Conservation (phyloP, 192 early-diverging fungal species). For the Gamsiella multidivaricata region DNA sequence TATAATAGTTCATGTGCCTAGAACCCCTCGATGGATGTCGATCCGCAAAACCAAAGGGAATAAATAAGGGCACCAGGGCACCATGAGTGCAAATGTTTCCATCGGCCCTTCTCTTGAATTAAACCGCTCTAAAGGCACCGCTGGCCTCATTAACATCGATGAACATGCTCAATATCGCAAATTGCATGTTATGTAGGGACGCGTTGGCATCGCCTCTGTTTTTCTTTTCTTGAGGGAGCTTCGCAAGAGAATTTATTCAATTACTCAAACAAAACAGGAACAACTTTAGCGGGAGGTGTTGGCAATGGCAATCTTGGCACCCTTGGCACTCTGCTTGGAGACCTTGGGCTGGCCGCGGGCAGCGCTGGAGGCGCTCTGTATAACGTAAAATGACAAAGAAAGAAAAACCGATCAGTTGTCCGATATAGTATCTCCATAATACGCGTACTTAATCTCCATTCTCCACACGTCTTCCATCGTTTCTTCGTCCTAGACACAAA, state of each 20-base stretch:
- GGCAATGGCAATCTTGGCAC: slow-evolving; percentile 80
- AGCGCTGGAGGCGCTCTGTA: slow-evolving; percentile 56
- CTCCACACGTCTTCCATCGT: not conserved
- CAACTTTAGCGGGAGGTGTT: slow-evolving; percentile 84
- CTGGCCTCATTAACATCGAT: no score
- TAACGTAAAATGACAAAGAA: slow-evolving; percentile 14
- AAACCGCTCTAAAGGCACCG: no score
- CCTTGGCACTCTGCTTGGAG: slow-evolving; percentile 86
- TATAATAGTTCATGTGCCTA: no score
- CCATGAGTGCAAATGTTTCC: no score
- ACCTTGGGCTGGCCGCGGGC: slow-evolving; percentile 70
- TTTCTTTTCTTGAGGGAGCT: slow-evolving; percentile 9
- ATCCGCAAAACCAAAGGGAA: no score
- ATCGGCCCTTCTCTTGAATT: not conserved
- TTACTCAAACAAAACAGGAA: slow-evolving; percentile 20
- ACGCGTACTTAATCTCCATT: slow-evolving; percentile 59
- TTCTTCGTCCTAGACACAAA: no score
- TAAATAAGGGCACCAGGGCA: no score
- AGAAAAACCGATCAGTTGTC: slow-evolving; percentile 21
- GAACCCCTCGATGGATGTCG: no score
- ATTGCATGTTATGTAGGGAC: no score
- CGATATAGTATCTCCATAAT: slow-evolving; percentile 36
- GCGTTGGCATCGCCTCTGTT: no score
- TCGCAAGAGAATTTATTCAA: slow-evolving; percentile 42
- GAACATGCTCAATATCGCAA: no score